These are phyloP conservation scores for Phytophthora hybrid DNA, from an alignment of 352 stramenopile genomes.

Conservation along the genomic window DNA sequence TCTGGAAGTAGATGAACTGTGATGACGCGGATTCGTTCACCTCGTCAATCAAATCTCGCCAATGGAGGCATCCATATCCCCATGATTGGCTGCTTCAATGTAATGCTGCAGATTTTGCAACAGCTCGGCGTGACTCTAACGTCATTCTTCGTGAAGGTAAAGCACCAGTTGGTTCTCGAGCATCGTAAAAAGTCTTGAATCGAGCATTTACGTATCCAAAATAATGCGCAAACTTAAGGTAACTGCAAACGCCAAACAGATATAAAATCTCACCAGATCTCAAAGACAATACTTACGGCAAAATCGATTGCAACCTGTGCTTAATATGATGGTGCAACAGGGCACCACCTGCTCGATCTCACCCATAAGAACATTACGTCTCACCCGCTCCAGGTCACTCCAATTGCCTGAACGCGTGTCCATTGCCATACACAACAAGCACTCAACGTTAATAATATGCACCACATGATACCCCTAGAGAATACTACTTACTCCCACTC, in stretches of 20 bases:
- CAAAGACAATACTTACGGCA: neutral
- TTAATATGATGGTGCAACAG: neutral
- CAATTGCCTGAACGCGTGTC: neutral
- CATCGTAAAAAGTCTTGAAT: too few species aligned
- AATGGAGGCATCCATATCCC: neutral
- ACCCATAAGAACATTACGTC: neutral
- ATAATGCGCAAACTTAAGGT: neutral
- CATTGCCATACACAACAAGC: neutral
- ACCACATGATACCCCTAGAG: neutral
- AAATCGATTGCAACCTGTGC: neutral
- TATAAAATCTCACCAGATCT: neutral
- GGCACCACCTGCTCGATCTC: neutral
- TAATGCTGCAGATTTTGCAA: neutral
- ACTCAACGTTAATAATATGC: neutral
- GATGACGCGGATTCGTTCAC: neutral
- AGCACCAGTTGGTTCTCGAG: too few species aligned
- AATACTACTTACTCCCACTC: slow-evolving; percentile 40
- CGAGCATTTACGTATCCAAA: neutral
- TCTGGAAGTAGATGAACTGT: neutral
- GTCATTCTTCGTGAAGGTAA: too few species aligned
- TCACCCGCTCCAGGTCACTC: neutral
- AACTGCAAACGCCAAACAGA: neutral
- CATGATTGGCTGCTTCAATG: neutral
- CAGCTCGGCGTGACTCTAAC: neutral
- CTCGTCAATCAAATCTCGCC: neutral